Evolutionary conservation across 2,329 filamentous ascomycete species (phyloP), one percentile per base, ranked within the genome.

Genomic region (Arthrobotrys megalospora): DNA sequence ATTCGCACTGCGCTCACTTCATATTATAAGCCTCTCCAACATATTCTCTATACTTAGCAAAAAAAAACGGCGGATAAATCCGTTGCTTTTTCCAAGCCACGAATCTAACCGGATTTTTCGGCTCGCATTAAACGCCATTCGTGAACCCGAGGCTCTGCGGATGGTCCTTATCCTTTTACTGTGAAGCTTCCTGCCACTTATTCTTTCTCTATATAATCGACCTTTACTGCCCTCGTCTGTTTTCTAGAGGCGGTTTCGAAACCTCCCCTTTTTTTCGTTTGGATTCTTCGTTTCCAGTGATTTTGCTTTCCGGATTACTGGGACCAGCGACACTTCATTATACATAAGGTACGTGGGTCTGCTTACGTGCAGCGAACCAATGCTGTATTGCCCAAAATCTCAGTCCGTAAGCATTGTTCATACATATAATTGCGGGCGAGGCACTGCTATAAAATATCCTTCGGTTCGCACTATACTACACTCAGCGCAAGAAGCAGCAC

Each of bases 81-180:
- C 10, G 6, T 43, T 70, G 24, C 52, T 71, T 63, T 71, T 53
- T 43, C 41, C 41, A 48, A 47, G 24, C 60, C 28, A 47, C 43
- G 24, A 32, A 16, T 16, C 67, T 50, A n/a, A n/a, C 24, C 34
- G 58, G 24, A 58, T 66, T 66, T 66, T 24, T 50, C 45, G 58
- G 58, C 58, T 65, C 68, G 48, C 48, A 64, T 65, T 63, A 36
- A 65, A 62, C 47, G 47, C n/a, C 36, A 47, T 58, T 21, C 14
- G 16, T 19, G 38, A 65, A 19, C 36, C 68, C 68, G 68, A 72
- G 58, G 68, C 58, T 64, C 68, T 64, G 58, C 68, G 48, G 58
- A 38, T 19, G 12, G n/a, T 10, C 41, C 47, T 58, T n/a, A 10
- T n/a, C 38, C 21, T 41, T 34, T 36, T 47, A 3, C 14, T 47